Base-by-base conservation (phyloP, 495 filamentous ascomycete genomes). In the Pseudomonodictys pantanalensis region DNA sequence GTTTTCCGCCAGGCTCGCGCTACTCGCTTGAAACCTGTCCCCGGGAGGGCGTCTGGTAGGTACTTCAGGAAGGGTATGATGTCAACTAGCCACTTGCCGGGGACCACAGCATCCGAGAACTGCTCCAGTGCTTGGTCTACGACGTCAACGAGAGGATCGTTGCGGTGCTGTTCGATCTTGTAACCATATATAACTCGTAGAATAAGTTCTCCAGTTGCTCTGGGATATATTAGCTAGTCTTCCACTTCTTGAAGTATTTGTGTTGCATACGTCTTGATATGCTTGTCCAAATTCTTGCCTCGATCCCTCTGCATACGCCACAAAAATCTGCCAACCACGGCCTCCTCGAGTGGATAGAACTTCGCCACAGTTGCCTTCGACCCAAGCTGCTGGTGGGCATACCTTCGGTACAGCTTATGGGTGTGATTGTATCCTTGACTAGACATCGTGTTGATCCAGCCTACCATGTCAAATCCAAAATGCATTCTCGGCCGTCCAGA, bases 111-210 rank as follows among this genome's bases (percentile, higher is more conserved):
- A 1, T 52, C 45, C 0, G 64, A 58, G 52, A 82, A 79, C 8
- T 77, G 58, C 0, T 67, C 67, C 66, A 80, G 66, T 1, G 72
- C 67, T 12, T 73, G 45, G 11, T 71, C 70, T 0, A 69, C 72
- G 23, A 78, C 33, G 20, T 75, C 51, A 2, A 83, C 70, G 1
- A 83, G 60, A 30, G 71, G 72, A 58, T 83, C 80, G 0, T 33
- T 24, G n/a, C 49, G 50, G 33, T 73, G 65, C 0, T 72, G 61
- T 41, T 81, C 76, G 5, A 74, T 69, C 0, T 67, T 78, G 50
- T 83, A 82, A 12, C 77, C 79, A 48, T 82, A 83, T 2, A 67
- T 62, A 3, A 79, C 71, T 26, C 79, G 77, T 0, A 82, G 58
- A 7, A 81, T 77, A 4, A 79, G 55, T 0, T 70, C 69, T 2